These are phyloP conservation scores for Vigna mungo DNA, from an alignment of 306 rosid genomes.

Conservation along the genomic window DNA sequence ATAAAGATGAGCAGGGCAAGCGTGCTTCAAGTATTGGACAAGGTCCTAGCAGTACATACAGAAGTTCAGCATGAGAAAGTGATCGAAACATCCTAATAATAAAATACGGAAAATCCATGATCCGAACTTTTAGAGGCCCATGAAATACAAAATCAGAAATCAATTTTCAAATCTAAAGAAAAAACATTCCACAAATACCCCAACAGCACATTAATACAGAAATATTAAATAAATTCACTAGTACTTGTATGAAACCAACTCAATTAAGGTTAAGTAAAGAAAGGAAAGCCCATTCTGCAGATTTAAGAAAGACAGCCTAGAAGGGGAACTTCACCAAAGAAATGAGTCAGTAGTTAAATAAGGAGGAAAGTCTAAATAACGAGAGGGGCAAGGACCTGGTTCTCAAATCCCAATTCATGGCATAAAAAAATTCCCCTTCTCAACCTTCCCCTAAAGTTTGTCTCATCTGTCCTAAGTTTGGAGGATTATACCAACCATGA, in stretches of 20 bases:
- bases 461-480: too few relatives aligned
- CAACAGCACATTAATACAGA: constrained; percentile 23
- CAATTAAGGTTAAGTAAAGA: constrained; percentile 2
- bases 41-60: constrained; percentile 64
- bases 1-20: constrained; percentile 94
- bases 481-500: too few relatives aligned
- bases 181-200: constrained; percentile 4
- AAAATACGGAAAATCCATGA: neutral
- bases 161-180: constrained; percentile 7
- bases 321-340: constrained; percentile 1
- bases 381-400: neutral
- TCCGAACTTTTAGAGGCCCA: neutral
- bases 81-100: neutral
- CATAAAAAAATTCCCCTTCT: too few relatives aligned
- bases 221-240: constrained; percentile 13
- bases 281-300: constrained; percentile 3
- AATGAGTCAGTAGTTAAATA: neutral
- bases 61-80: constrained; percentile 34
- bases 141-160: constrained; percentile 21
- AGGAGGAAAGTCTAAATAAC: neutral
- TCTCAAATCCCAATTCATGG: too few relatives aligned
- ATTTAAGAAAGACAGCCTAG: neutral
- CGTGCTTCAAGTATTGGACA: constrained; percentile 72
- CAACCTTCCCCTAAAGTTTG: too few relatives aligned
- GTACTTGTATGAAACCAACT: neutral